Base-by-base conservation (phyloP, 176 grass and related monocot species). In the Hordeum marinum region DNA sequence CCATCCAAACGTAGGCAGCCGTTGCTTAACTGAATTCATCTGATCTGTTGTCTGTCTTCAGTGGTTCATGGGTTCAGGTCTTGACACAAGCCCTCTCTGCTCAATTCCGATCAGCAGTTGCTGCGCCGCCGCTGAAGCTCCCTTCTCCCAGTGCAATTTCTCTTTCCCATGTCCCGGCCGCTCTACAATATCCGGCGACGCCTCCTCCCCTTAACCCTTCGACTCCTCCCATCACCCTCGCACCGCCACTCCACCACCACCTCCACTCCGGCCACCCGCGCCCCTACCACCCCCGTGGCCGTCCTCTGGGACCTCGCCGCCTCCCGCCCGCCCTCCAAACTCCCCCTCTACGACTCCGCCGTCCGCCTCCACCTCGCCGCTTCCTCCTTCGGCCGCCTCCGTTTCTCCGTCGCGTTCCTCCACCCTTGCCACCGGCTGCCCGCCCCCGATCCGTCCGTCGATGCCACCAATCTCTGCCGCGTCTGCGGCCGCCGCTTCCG, bases 261-360 rank as follows among this genome's bases (percentile, higher is more conserved):
- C 24, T 5, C 42, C 11, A 8, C 70, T 10, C 32, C 68, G 24
- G 78, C 82, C 66, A 31, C 25, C 25, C 87, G 66, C 70, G 72
- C 75, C 24, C 78, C 82, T 0, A 69, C 39, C 32, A 60, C 79
- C 87, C 39, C 46, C 12, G 79, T 94, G 7, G 83, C 61, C 75
- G 75, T 92, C 42, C 91, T 94, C 69, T 92, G 93, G 93, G 87
- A 94, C 66, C 88, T 94, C 3, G 60, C 80, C 21, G 74, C 86
- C 72, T 88, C 88, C 61, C 81, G 88, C 59, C 79, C 87, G 12
- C 87, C 85, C 8, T 83, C 85, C 36, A 80, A 80, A 10, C 85
- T 90, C 18, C 93, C 76, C 17, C 88, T 87, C 57, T 88, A 92
- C 71, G 90, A 90, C 82, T 80, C 80, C 2, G 86, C 83, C 36